Evolutionary conservation across 306 rosid genomes (phyloP), one percentile per base, ranked within the genome.

Genomic region (Cicer cuneatum): DNA sequence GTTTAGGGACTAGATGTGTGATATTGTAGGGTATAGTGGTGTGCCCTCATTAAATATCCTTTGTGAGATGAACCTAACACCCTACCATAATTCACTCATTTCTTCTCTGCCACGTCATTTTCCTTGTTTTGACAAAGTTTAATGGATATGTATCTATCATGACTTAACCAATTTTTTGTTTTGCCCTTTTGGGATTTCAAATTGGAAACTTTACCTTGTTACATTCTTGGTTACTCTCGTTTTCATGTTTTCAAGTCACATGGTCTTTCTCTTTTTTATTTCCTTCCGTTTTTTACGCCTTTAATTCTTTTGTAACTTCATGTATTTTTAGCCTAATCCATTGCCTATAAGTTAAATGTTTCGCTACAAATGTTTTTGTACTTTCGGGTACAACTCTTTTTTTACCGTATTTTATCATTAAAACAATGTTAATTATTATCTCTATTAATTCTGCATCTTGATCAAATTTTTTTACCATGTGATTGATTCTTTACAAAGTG

Each of bases 41-140:
- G 76, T 70, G 42, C 75, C 66, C 71, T 16, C 71, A 57, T 69
- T 78, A 67, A 73, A 62, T 78, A 12, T 14, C 72, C 21, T 77
- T 39, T 46, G 69, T 60, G 64, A 71, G 5, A 8, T 61, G 39
- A 64, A 80, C 78, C 86, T 73, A 84, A 76, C 87, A n/a, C 47
- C 72, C 59, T 72, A 56, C 47, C 66, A 46, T 18, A 83, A 83
- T 83, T 37, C 62, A 42, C 72, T 77, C 56, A 51, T n/a, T 33
- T 65, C 43, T 45, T 56, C 3, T 41, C 45, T 66, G 48, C 63
- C 80, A 58, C 79, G 4, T 78, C 71, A 68, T 49, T 72, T 72
- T 59, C 82, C 70, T 21, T 4, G 21, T 74, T 82, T 78, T 57
- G 57, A 57, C 52, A 40, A 51, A 6, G 35, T 46, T 74, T 47